Evolutionary conservation across 345 rosid genomes (phyloP).

Genomic region (Populus nigra): DNA sequence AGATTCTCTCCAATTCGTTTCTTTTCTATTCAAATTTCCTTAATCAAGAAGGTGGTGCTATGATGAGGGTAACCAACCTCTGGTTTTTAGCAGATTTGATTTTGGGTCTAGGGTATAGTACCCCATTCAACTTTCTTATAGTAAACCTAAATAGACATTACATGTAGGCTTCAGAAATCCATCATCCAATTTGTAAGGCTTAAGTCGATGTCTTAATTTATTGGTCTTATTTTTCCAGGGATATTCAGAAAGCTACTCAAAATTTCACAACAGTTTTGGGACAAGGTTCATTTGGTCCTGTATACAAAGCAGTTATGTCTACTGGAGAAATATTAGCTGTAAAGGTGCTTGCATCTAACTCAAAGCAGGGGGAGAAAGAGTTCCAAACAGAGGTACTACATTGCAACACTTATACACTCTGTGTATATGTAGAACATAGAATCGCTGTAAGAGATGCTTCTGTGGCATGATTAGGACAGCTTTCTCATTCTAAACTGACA

Average conservation of each 20-base stretch:
- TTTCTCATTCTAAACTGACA: neutral
- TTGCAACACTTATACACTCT: neutral
- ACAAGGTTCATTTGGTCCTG: conserved; percentile 95
- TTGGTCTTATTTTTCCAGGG: conserved; percentile 46
- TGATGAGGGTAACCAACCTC: neutral
- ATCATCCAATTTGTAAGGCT: neutral
- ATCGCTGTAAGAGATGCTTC: neutral
- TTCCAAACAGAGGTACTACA: conserved; percentile 82
- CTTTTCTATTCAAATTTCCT: neutral
- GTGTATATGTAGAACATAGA: neutral
- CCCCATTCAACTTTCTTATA: neutral
- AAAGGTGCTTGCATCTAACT: conserved; percentile 88
- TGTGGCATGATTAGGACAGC: neutral
- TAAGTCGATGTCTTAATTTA: neutral
- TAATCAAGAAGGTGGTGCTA: neutral
- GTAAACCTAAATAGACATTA: neutral
- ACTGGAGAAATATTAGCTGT: conserved; percentile 69
- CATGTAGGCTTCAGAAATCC: neutral
- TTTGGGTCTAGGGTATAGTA: neutral
- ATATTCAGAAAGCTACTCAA: conserved; percentile 87
- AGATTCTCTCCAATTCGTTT: neutral
- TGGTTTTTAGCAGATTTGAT: neutral
- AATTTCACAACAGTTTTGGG: conserved; percentile 79
- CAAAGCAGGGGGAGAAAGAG: conserved; percentile 90
- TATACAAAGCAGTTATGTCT: conserved; percentile 73